Conservation (phyloP, 352 stramenopile species). For the Phytophthora chlamydospora region DNA sequence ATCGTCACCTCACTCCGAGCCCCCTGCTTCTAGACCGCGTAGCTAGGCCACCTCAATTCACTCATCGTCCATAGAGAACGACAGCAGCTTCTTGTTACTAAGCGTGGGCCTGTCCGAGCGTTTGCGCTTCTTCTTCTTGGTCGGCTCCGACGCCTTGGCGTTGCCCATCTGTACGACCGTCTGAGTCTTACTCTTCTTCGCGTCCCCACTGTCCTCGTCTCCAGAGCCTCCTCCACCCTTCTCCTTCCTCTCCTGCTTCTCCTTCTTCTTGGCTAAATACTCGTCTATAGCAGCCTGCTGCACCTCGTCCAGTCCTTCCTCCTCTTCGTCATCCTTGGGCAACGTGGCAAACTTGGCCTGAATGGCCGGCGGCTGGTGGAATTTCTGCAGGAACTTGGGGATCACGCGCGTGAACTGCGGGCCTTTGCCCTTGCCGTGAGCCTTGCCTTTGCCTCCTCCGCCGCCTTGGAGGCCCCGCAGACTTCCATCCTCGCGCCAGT, state of each 20-base stretch:
- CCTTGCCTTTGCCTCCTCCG: conserved; percentile 34
- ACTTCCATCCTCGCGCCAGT: conserved; percentile 78
- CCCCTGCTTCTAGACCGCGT: conserved; percentile 29
- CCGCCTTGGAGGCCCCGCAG: conserved; percentile 60
- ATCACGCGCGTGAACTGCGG: conserved; percentile 86
- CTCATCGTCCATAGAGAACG: conserved; percentile 86
- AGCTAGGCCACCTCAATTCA: conserved; percentile 13
- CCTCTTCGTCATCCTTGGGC: conserved; percentile 56
- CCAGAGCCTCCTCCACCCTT: background rate
- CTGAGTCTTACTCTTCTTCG: conserved; percentile 43
- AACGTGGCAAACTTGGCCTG: conserved; percentile 72
- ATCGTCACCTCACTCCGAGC: conserved; percentile 29
- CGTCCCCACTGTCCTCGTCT: conserved; percentile 14
- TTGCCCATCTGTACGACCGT: conserved; percentile 49
- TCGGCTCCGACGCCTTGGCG: conserved; percentile 10
- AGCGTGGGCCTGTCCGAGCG: conserved; percentile 42
- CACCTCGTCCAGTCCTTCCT: conserved; percentile 80
- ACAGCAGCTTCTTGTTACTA: conserved; percentile 82
- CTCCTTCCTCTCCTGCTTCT: conserved; percentile 45
- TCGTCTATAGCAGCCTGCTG: conserved; percentile 79
- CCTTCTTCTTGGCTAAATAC: conserved; percentile 63
- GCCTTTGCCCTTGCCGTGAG: conserved; percentile 42
- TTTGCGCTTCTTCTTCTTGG: conserved; percentile 69
- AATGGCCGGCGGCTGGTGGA: conserved; percentile 64
- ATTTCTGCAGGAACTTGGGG: conserved; percentile 86